phyloP scores from a whole-genome alignment of 305 asterid genomes.

The Fraxinus baroniana region DNA sequence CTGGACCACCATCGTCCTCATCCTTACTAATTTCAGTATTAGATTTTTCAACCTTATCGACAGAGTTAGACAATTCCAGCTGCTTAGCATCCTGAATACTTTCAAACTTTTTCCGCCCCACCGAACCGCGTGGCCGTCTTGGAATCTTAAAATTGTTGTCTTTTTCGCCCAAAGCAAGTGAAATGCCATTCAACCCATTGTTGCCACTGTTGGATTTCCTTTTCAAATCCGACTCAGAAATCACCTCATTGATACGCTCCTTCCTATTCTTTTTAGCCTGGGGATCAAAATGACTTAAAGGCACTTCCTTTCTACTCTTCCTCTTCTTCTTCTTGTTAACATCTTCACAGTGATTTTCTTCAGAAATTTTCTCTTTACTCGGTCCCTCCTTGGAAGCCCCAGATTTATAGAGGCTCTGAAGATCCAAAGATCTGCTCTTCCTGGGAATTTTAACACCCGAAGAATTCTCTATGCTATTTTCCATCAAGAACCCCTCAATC shows the following conservation, averaged over 20 bases:
- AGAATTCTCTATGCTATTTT: constrained; percentile 60
- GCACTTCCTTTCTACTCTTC: constrained; percentile 54
- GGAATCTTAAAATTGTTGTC: constrained; percentile 68
- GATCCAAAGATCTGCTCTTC: constrained; percentile 87
- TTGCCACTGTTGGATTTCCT: constrained; percentile 32
- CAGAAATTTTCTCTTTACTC: constrained; percentile 36
- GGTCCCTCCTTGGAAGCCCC: constrained; percentile 45
- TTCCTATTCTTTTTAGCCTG: constrained; percentile 61
- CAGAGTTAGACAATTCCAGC: constrained; percentile 41
- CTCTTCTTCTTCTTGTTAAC: constrained; percentile 46
- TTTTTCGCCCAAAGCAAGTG: constrained; percentile 54
- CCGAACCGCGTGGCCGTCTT: constrained; percentile 81
- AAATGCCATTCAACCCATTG: constrained; percentile 47
- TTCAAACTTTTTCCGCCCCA: constrained; percentile 55
- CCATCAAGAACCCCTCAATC: constrained; percentile 74
- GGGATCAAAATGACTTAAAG: constrained; percentile 50
- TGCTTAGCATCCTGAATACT: constrained; percentile 36
- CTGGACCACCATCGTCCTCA: constrained; percentile 45
- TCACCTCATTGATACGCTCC: constrained; percentile 41
- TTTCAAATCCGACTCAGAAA: constrained; percentile 34
- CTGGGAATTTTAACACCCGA: constrained; percentile 55
- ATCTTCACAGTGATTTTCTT: constrained; percentile 38
- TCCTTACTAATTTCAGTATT: constrained; percentile 38
- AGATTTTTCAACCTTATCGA: constrained; percentile 29
- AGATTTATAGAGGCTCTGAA: constrained; percentile 65